These are phyloP conservation scores for Solanum infundibuliforme DNA, from an alignment of 257 asterid species.

Conservation along the genomic window DNA sequence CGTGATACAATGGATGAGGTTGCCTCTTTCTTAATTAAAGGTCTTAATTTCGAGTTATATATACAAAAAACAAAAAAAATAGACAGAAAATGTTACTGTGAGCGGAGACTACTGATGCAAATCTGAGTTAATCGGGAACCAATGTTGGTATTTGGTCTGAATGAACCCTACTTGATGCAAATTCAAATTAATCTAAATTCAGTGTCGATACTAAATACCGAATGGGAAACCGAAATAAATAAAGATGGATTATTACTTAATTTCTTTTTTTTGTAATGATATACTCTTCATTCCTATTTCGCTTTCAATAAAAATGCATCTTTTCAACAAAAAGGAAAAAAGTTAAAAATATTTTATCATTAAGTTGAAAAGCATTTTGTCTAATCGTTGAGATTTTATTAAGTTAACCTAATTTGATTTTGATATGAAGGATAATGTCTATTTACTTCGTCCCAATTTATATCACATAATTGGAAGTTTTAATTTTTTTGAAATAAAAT, in stretches of 20 bases:
- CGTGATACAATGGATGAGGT: rapidly evolving
- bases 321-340: not conserved
- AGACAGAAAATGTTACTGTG: rapidly evolving
- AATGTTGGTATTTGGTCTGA: not conserved
- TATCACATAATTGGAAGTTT: not conserved
- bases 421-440: not conserved
- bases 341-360: not conserved
- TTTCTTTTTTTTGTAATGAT: not conserved
- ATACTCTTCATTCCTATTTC: not conserved
- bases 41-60: rapidly evolving
- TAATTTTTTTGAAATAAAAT: not conserved
- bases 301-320: not conserved
- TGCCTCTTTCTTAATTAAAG: not conserved
- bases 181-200: rapidly evolving
- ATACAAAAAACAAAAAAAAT: rapidly evolving
- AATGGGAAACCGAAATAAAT: not conserved
- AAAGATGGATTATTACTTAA: not conserved
- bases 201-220: rapidly evolving
- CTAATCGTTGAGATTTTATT: not conserved
- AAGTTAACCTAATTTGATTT: not conserved
- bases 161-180: not conserved
- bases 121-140: too few species aligned
- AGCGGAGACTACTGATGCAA: rapidly evolving
- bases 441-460: not conserved
- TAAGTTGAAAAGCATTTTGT: not conserved